Conservation (phyloP, 148 eudicot species). For the Fagopyrum homotropicum region DNA sequence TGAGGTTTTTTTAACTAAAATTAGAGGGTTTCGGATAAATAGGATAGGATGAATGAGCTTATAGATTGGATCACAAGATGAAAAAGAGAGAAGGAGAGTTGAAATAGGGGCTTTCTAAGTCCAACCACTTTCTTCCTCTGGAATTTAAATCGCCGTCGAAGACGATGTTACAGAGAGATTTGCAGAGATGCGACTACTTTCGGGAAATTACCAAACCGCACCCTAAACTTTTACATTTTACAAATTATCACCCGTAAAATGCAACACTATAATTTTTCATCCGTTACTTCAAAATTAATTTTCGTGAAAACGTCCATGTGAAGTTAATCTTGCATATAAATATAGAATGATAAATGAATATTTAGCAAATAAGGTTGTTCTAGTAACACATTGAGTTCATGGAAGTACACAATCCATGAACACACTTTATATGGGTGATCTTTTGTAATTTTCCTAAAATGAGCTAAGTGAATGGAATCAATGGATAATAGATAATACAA, state of each 20-base stretch:
- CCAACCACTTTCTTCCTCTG: slow-evolving; percentile 5
- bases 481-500: not conserved
- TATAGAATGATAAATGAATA: no score
- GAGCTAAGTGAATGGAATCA: not conserved
- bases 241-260: not conserved
- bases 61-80: not conserved
- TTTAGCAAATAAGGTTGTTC: no score
- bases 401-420: no score
- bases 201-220: not conserved
- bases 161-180: not conserved
- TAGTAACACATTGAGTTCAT: no score
- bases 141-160: not conserved
- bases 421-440: not conserved
- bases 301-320: no score
- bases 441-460: not conserved
- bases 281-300: not conserved
- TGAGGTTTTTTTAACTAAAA: not conserved
- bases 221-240: not conserved
- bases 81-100: slow-evolving; percentile 2
- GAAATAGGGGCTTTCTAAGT: not conserved
- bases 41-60: not conserved
- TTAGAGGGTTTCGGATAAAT: slow-evolving; percentile 2
- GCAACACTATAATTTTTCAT: not conserved
- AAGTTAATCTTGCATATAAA: no score
- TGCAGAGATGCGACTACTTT: not conserved